Base-by-base conservation (phyloP, 75 land plant genomes). In the Picea sitchensis region DNA sequence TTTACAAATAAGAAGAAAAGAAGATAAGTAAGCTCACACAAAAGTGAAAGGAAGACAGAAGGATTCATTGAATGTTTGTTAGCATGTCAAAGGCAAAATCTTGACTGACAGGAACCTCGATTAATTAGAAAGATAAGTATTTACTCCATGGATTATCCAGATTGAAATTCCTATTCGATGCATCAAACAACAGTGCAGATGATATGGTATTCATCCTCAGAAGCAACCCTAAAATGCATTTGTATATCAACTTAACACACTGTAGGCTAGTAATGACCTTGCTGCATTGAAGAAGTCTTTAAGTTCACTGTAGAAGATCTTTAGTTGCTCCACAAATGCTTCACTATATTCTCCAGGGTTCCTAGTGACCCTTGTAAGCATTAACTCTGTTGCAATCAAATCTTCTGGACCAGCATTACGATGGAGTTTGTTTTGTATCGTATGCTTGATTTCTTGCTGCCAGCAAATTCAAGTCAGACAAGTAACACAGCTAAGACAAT, bases 401-500 rank as follows among this genome's bases (percentile, higher is more conserved):
- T 97, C 99, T 86, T 97, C 99, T 61, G 99, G 99, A 14, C 99
- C 99, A 78, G 99, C 99, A 91, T 95, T 97, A 15, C 99, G 88
- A 59, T 97, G 99, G 32, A 97, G 92, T 89, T 97, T 97, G 86
- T 97, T 97, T 81, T 97, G 99, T 75, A 97, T 97, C 41, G 99
- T 97, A 80, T 97, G 98, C 84, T 97, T 97, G 62, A 97, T 97
- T 83, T 95, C 98, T 91, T 95, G 99, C 99, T 76, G 71, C 32
- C 34, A 59, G 34, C 58, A 78, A 17, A n/a, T 69, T 20, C 72
- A 57, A 60, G 65, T 23, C 41, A 38, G 58, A 76, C 64, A 31
- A 83, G 76, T 31, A 59, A 21, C 1, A 56, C n/a, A 3, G 38
- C 77, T 73, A 74, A 65, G 75, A 23, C 44, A 36, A 38, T 26